These are phyloP conservation scores for Fennellomyces sp. DNA, from an alignment of 371 early-diverging fungal species.

Conservation along the genomic window DNA sequence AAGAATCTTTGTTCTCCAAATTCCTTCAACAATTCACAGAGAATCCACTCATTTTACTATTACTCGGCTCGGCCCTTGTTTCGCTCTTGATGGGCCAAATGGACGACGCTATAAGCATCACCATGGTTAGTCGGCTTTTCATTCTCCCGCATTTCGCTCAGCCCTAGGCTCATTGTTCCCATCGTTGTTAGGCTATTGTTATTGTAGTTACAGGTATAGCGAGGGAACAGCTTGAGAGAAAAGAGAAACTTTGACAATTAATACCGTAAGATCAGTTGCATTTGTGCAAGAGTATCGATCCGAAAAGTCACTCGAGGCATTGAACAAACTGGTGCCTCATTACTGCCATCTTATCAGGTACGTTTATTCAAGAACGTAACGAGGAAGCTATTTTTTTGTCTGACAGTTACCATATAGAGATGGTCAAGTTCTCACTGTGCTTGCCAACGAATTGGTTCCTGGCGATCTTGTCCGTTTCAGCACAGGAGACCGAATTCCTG, in stretches of 20 bases:
- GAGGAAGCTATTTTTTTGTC: not conserved
- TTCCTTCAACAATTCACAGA: slow-evolving; percentile 47
- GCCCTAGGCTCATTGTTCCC: not conserved
- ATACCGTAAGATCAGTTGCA: slow-evolving; percentile 59
- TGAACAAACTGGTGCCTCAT: slow-evolving; percentile 88
- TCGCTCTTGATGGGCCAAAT: slow-evolving; percentile 86
- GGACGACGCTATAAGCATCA: slow-evolving; percentile 94
- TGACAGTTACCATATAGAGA: slow-evolving; percentile 41
- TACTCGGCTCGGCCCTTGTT: slow-evolving; percentile 87
- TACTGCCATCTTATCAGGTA: slow-evolving; percentile 81
- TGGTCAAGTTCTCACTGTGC: slow-evolving; percentile 55
- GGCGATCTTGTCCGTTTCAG: slow-evolving; percentile 84
- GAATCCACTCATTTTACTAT: slow-evolving; percentile 85
- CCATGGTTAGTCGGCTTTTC: slow-evolving; percentile 63
- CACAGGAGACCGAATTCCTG: slow-evolving; percentile 90
- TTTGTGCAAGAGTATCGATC: slow-evolving; percentile 92
- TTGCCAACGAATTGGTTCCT: slow-evolving; percentile 80
- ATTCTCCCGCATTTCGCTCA: not conserved
- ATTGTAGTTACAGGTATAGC: slow-evolving; percentile 83
- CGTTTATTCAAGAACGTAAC: slow-evolving; percentile 1
- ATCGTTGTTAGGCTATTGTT: slow-evolving; percentile 68
- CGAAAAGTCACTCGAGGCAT: slow-evolving; percentile 83
- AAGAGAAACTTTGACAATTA: not conserved
- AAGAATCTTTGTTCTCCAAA: slow-evolving; percentile 44
- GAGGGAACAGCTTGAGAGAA: not conserved